These are phyloP conservation scores for Ceratocystis alfenasii DNA, from an alignment of 2,329 filamentous ascomycete genomes.

Conservation along the genomic window DNA sequence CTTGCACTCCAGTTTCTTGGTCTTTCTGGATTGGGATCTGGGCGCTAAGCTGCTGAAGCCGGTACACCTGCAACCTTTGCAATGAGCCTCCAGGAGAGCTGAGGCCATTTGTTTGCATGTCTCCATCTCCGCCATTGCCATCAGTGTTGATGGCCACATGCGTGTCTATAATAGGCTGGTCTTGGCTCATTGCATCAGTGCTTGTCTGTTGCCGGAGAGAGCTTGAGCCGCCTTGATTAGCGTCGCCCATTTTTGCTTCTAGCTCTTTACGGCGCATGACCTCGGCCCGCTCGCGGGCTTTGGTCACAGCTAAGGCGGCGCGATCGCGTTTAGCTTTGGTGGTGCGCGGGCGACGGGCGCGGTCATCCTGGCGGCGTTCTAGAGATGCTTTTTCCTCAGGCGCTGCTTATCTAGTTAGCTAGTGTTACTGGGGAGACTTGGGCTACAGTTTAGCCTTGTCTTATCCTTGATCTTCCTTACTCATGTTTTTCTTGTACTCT, in stretches of 20 bases:
- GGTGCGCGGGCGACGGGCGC: constrained; percentile 21
- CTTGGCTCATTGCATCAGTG: background rate
- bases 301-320: constrained; percentile 19
- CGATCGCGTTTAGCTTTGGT: constrained; percentile 22
- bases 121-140: background rate
- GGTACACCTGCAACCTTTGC: background rate
- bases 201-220: background rate
- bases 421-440: background rate
- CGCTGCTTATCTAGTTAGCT: constrained; percentile 9
- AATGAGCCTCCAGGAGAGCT: background rate
- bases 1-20: background rate
- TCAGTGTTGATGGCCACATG: background rate
- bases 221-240: background rate
- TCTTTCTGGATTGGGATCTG: background rate
- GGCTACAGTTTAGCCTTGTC: background rate
- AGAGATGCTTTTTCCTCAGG: constrained; percentile 20
- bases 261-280: constrained; percentile 11
- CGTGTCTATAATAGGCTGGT: background rate
- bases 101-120: background rate
- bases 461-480: constrained; percentile 13
- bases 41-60: background rate
- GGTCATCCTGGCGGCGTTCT: constrained; percentile 21
- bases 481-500: constrained; percentile 21
- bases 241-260: background rate
- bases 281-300: constrained; percentile 18